These are phyloP conservation scores for Ceratocystis smalleyi DNA, from an alignment of 2,329 filamentous ascomycete genomes.

Conservation along the genomic window DNA sequence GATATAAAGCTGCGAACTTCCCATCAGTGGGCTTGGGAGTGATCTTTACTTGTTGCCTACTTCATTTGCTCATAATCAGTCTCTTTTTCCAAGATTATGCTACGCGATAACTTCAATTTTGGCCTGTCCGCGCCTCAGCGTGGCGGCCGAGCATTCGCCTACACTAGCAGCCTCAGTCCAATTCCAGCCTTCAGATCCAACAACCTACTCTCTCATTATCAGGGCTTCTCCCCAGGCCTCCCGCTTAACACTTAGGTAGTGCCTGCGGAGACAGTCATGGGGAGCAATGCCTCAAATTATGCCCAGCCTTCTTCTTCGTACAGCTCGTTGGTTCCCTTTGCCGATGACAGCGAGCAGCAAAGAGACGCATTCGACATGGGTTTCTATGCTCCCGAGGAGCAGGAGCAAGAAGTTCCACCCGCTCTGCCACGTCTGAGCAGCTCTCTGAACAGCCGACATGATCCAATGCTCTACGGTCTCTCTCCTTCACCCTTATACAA, in stretches of 20 bases:
- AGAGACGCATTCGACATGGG: no score
- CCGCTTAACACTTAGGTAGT: not conserved
- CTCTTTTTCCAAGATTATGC: not conserved
- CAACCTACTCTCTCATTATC: not conserved
- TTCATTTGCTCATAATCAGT: not conserved
- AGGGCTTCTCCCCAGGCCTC: not conserved
- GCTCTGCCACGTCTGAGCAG: not conserved
- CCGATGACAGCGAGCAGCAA: not conserved
- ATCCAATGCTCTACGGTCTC: not conserved
- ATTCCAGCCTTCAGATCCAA: not conserved
- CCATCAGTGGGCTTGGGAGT: not conserved
- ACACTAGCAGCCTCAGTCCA: not conserved
- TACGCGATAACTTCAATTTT: not conserved
- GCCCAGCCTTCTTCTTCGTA: not conserved
- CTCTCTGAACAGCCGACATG: not conserved
- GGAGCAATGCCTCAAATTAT: no score
- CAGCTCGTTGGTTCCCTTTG: not conserved
- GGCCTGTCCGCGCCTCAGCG: not conserved
- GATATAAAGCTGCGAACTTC: not conserved
- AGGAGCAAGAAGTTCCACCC: not conserved
- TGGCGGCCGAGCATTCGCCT: not conserved
- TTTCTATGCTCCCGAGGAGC: not conserved
- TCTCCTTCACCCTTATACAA: not conserved
- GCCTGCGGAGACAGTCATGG: not conserved
- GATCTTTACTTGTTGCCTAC: not conserved